Percentiles rank a stretch among this genome's conserved stretches.
Evolutionary conservation across 805 yeast species (phyloP).

Genomic region (Spathaspora boniae): DNA sequence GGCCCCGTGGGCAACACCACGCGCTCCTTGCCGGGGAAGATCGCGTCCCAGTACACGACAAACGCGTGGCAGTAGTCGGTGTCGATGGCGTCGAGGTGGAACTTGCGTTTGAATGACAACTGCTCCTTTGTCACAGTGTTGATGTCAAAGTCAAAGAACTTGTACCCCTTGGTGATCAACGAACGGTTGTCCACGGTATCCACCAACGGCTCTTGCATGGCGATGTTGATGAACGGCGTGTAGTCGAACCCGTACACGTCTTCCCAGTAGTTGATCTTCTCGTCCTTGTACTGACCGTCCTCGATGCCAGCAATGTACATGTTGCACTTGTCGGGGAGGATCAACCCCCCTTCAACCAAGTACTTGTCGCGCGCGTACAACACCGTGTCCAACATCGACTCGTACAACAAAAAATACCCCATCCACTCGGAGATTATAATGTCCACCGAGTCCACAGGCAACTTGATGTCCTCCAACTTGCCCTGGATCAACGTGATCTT

Average conservation of each 20-base stretch:
- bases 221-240: conserved; percentile 80
- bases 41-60: conserved; percentile 93
- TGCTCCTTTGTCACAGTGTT: conserved; percentile 84
- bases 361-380: conserved; percentile 90
- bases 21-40: conserved; percentile 68
- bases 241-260: conserved; percentile 97
- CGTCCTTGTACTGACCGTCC: conserved; percentile 87
- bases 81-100: conserved; percentile 68
- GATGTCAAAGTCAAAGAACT: conserved; percentile 79
- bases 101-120: conserved; percentile 69
- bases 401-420: conserved; percentile 96
- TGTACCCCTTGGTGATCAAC: conserved; percentile 68
- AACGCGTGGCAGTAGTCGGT: conserved; percentile 84
- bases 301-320: conserved; percentile 90
- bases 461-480: conserved; percentile 84
- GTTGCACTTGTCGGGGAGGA: conserved; percentile 90
- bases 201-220: conserved; percentile 91
- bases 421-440: conserved; percentile 98
- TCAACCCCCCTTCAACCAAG: conserved; percentile 77
- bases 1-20: conserved; percentile 92
- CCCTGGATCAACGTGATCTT: conserved; percentile 88
- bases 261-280: conserved; percentile 92
- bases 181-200: conserved; percentile 82
- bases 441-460: conserved; percentile 88
- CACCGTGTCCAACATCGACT: conserved; percentile 97